Conservation (phyloP, 208 protist species). For the Leishmania guyanensis region DNA sequence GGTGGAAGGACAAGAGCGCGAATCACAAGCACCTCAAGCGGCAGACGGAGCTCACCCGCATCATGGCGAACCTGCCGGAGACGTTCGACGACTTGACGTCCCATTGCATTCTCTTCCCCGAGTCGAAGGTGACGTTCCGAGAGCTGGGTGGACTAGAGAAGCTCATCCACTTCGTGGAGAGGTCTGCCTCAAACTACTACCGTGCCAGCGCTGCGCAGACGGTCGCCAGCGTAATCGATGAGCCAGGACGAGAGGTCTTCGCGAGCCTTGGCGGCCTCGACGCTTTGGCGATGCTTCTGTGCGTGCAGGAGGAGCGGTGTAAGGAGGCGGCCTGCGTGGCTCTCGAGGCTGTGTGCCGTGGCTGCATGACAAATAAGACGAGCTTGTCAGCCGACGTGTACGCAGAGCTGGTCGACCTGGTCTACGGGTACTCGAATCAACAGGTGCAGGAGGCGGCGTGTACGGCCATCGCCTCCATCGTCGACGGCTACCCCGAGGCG, state of each 20-base stretch:
- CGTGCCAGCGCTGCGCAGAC: slow-evolving; percentile 87
- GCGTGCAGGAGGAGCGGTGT: slow-evolving; percentile 88
- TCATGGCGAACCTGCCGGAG: slow-evolving; percentile 89
- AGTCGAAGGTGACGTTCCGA: slow-evolving; percentile 80
- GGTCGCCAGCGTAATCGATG: slow-evolving; percentile 88
- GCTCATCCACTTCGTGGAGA: slow-evolving; percentile 84
- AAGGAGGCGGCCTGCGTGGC: slow-evolving; percentile 90
- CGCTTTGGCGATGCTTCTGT: slow-evolving; percentile 71
- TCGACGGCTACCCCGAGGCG: slow-evolving; percentile 70
- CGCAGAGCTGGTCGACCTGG: slow-evolving; percentile 73
- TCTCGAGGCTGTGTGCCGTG: slow-evolving; percentile 83
- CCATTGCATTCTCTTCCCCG: slow-evolving; percentile 88
- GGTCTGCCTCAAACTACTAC: slow-evolving; percentile 82
- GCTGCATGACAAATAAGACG: slow-evolving; percentile 73
- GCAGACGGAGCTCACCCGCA: slow-evolving; percentile 86
- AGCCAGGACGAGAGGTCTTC: slow-evolving; percentile 70
- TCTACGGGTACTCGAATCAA: slow-evolving; percentile 90
- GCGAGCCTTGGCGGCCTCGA: slow-evolving; percentile 67
- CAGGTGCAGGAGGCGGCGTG: slow-evolving; percentile 92
- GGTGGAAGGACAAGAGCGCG: slow-evolving; percentile 15
- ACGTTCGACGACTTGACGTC: slow-evolving; percentile 92
- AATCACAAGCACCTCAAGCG: slow-evolving; percentile 70
- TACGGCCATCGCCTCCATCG: slow-evolving; percentile 81
- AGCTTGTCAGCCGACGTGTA: slow-evolving; percentile 62
- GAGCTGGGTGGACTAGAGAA: slow-evolving; percentile 83